Conservation (phyloP, 805 yeast species). For the Cyberlindnera maclurae region DNA sequence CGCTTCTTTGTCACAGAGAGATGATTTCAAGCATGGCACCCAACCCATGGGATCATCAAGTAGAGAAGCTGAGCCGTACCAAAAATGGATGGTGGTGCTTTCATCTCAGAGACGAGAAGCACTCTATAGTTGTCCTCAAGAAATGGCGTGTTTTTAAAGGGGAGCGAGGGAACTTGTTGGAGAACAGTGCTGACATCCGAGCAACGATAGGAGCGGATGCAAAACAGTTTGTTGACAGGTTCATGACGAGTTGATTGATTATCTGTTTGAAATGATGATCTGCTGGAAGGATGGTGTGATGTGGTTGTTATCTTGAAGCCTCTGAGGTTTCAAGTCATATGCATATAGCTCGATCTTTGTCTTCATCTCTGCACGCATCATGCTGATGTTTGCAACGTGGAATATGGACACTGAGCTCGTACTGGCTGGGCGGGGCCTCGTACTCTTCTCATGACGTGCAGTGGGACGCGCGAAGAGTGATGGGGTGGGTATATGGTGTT, state of each 20-base stretch:
- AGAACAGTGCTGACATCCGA: slow-evolving; percentile 15
- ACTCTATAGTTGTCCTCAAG: too few species aligned
- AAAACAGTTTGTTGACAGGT: slow-evolving; percentile 15
- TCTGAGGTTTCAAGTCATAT: slow-evolving; percentile 1
- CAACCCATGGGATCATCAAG: slow-evolving; percentile 1
- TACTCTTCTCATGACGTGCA: too few species aligned
- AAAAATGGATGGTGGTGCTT: slow-evolving; percentile 23
- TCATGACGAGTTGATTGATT: slow-evolving; percentile 1
- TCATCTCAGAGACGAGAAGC: slow-evolving; percentile 1
- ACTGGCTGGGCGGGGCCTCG: not conserved
- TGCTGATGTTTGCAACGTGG: not conserved
- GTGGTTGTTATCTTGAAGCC: not conserved
- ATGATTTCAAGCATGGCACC: slow-evolving; percentile 6
- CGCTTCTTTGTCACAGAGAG: slow-evolving; percentile 15
- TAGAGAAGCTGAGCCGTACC: slow-evolving; percentile 15
- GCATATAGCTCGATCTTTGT: slow-evolving; percentile 8
- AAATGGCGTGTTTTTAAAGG: slow-evolving; percentile 1
- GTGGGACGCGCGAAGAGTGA: too few species aligned
- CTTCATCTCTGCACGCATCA: slow-evolving; percentile 8
- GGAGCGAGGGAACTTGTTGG: slow-evolving; percentile 6
- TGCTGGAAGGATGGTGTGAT: not conserved
- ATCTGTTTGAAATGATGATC: not conserved
- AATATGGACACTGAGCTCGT: not conserved
- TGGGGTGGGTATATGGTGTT: too few species aligned
- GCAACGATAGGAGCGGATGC: slow-evolving; percentile 20